phyloP scores from a whole-genome alignment of 805 yeast genomes.

The Yueomyces sinensis region DNA sequence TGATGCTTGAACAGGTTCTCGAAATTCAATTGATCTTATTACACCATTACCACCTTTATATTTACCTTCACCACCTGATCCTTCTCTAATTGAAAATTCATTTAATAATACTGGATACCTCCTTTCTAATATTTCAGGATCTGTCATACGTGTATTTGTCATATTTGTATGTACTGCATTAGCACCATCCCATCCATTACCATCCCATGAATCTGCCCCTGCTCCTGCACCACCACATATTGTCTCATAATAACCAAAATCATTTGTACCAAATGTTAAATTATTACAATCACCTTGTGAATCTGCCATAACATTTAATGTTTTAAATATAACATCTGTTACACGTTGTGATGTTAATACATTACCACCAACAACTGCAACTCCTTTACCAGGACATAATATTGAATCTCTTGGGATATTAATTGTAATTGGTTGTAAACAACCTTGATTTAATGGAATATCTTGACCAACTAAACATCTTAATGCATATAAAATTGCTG shows the following conservation, averaged over 20 bases:
- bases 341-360: slow-evolving; percentile 91
- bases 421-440: slow-evolving; percentile 66
- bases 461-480: slow-evolving; percentile 75
- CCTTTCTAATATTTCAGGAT: slow-evolving; percentile 77
- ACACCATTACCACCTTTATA: slow-evolving; percentile 79
- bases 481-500: slow-evolving; percentile 80
- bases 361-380: slow-evolving; percentile 92
- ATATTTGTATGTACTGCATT: slow-evolving; percentile 89
- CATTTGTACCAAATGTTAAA: slow-evolving; percentile 79
- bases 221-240: slow-evolving; percentile 97
- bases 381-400: slow-evolving; percentile 65
- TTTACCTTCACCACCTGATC: slow-evolving; percentile 73
- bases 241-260: slow-evolving; percentile 87
- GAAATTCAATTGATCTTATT: slow-evolving; percentile 70
- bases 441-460: slow-evolving; percentile 90
- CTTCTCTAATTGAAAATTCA: slow-evolving; percentile 54
- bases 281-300: slow-evolving; percentile 95
- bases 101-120: slow-evolving; percentile 73
- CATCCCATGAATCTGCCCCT: slow-evolving; percentile 32
- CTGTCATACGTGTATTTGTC: slow-evolving; percentile 89
- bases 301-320: slow-evolving; percentile 83
- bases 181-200: slow-evolving; percentile 73
- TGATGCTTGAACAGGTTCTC: slow-evolving; percentile 58
- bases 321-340: slow-evolving; percentile 76
- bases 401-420: slow-evolving; percentile 48